Conservation (phyloP, 164 flowering plant species). For the Platanus orientalis region DNA sequence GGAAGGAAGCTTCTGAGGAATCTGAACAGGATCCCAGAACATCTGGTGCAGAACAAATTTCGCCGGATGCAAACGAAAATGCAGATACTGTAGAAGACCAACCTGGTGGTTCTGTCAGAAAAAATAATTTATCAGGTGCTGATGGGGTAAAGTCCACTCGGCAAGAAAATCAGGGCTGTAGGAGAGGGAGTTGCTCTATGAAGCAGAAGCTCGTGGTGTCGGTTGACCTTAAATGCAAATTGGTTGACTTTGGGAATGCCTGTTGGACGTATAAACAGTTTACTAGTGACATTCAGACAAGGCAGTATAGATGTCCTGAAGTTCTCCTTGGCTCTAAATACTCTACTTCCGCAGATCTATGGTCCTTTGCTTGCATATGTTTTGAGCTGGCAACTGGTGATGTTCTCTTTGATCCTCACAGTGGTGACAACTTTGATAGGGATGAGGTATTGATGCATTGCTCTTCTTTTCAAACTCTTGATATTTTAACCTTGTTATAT, state of each 20-base stretch:
- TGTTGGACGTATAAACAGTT: constrained; percentile 93
- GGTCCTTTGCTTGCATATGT: constrained; percentile 96
- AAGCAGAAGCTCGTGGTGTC: constrained; percentile 64
- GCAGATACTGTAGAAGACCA: constrained; percentile 24
- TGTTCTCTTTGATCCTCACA: constrained; percentile 92
- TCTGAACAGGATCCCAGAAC: constrained; percentile 34
- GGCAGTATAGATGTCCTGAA: constrained; percentile 73
- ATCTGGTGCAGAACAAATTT: constrained; percentile 25
- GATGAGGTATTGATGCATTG: constrained; percentile 61
- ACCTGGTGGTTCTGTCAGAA: constrained; percentile 20
- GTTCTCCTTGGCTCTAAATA: constrained; percentile 85
- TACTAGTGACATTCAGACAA: constrained; percentile 84
- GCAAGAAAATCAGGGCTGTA: constrained; percentile 29
- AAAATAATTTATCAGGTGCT: constrained; percentile 17
- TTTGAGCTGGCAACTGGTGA: constrained; percentile 96
- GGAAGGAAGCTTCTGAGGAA: constrained; percentile 43
- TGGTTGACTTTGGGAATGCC: constrained; percentile 96
- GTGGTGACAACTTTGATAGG: constrained; percentile 84
- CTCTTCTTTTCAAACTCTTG: background rate
- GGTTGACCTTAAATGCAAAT: constrained; percentile 67
- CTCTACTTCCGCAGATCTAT: constrained; percentile 83
- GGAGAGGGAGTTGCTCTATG: constrained; percentile 57
- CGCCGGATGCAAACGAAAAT: constrained; percentile 18
- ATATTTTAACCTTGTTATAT: too few species aligned
- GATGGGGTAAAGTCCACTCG: constrained; percentile 27